Conservation (phyloP, 495 filamentous ascomycete genomes). For the Aspergillus bridgeri region DNA sequence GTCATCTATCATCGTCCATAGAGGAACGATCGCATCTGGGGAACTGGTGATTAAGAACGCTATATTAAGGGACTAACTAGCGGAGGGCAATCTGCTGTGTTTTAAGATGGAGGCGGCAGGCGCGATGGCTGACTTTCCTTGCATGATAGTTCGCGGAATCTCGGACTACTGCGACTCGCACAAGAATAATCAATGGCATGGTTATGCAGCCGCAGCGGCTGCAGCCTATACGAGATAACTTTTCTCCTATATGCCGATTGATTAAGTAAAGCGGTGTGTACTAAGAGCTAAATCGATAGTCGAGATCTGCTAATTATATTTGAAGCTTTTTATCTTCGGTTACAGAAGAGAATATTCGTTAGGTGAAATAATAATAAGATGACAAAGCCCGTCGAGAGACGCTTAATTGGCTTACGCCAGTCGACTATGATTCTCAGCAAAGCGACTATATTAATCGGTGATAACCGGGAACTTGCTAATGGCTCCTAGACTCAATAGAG, state of each 20-base stretch:
- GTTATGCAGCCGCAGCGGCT: conserved; percentile 29
- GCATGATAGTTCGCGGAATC: conserved; percentile 38
- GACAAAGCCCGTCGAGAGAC: too few species aligned
- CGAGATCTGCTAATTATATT: too few species aligned
- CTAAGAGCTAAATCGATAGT: too few species aligned
- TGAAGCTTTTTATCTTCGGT: too few species aligned
- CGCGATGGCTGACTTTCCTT: conserved; percentile 26
- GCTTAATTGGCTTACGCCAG: too few species aligned
- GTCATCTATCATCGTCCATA: conserved; percentile 23
- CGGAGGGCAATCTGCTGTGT: conserved; percentile 24
- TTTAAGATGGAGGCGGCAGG: conserved; percentile 47
- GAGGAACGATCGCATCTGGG: conserved; percentile 36
- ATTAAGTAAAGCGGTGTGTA: too few species aligned
- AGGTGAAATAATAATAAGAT: too few species aligned
- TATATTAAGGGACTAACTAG: conserved; percentile 16
- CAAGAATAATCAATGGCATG: conserved; percentile 15
- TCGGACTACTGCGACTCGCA: conserved; percentile 42
- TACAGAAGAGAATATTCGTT: too few species aligned
- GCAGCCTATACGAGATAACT: conserved; percentile 36
- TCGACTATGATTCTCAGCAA: too few species aligned
- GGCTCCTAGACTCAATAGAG: too few species aligned
- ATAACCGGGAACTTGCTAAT: too few species aligned
- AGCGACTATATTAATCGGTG: too few species aligned
- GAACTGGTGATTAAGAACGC: conserved; percentile 30
- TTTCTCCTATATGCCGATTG: conserved; percentile 15